Evolutionary conservation across 257 asterid species (phyloP), one percentile per base, ranked within the genome.

Genomic region (Sherardia arvensis): DNA sequence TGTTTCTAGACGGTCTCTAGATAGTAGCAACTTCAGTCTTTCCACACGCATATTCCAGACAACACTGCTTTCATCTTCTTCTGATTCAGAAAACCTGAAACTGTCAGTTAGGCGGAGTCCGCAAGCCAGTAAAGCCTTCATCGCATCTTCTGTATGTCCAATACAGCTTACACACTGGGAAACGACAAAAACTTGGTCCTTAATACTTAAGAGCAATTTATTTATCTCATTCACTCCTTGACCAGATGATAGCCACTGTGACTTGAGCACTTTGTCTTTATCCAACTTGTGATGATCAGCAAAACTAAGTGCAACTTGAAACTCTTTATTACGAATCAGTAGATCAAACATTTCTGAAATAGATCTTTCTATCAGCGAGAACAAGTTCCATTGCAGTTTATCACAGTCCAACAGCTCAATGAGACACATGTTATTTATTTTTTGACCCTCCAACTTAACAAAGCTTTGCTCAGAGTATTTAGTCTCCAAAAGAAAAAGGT

Each of bases 1-100:
- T 58, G 99, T 90, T 83, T 93, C 99, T 55, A 93, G 81, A 78
- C 87, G 84, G 78, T 93, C 99, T 69, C 85, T 81, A 72, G 70
- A 83, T 71, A 79, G 93, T 66, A 93, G 74, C 73, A 93, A 76
- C 66, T 83, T 87, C 34, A 93, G 91, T 68, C 99, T 85, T 70
- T 85, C 86, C 69, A 90, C 30, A 54, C 95, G 94, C 59, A 75
- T 85, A 80, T 84, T 79, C 97, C 95, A 90, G 66, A 83, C 70
- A 74, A 83, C 79, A 25, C 64, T 79, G 73, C 69, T 62, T 72
- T 72, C 84, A 64, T 70, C 75, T 70, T 74, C 84, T 65, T 85
- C 88, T 40, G 73, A 65, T 58, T 75, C 84, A 62, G 86, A 81
- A 80, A 93, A 84, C 67, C 83, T 79, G 62, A 79, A 80, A 49